Evolutionary conservation across 1,284 basidiomycete species (phyloP).

Genomic region (Apiotrichum veenhuisii): DNA sequence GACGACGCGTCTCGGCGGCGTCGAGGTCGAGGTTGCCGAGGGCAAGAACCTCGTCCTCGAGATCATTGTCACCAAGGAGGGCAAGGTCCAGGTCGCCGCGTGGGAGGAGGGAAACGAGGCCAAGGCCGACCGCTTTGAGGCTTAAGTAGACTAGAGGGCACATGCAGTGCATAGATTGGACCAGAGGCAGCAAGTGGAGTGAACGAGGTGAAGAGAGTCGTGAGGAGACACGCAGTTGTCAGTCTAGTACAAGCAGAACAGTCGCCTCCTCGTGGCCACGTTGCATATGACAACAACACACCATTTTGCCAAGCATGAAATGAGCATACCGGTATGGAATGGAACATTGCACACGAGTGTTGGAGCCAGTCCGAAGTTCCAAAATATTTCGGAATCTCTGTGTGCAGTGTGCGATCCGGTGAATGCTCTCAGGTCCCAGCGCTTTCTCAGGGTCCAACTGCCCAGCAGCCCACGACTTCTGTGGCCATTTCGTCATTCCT

Average conservation of each 20-base stretch:
- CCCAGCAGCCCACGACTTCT: background rate
- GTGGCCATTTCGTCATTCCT: background rate
- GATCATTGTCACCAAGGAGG: conserved; percentile 58
- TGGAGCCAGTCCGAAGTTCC: background rate
- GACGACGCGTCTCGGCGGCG: conserved; percentile 53
- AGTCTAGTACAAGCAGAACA: no score
- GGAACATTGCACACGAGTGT: no score
- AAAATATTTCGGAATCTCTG: background rate
- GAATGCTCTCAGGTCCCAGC: background rate
- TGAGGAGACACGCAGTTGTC: no score
- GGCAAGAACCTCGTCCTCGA: conserved; percentile 61
- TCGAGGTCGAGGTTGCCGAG: conserved; percentile 56
- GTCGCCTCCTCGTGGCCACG: no score
- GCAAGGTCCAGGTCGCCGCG: conserved; percentile 55
- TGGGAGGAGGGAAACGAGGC: conserved; percentile 54
- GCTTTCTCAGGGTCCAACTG: background rate
- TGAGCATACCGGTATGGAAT: no score
- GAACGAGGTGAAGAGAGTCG: background rate
- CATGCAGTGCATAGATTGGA: conserved; percentile 12
- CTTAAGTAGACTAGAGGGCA: conserved; percentile 16
- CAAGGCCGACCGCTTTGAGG: conserved; percentile 31
- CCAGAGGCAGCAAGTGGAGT: background rate
- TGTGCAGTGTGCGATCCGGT: background rate
- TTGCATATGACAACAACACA: no score
- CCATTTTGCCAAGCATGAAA: no score